phyloP scores from a whole-genome alignment of 768 basidiomycete genomes.

The Agrocybe chaxingu region DNA sequence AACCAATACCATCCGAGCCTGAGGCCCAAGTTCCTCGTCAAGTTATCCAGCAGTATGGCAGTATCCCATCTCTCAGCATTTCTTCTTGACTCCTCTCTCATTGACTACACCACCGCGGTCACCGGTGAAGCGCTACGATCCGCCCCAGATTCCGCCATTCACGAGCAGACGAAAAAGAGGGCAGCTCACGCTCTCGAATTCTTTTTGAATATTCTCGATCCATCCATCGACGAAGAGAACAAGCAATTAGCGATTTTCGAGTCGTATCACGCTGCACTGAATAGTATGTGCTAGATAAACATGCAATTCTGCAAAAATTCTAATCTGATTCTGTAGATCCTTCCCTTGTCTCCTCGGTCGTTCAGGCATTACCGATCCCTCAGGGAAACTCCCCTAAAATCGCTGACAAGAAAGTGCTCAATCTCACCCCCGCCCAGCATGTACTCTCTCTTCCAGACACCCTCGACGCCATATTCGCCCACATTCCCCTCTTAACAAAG shows the following conservation, averaged over 20 bases:
- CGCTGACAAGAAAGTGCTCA: neutral
- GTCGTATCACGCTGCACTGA: constrained; percentile 1
- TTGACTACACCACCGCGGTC: constrained; percentile 3
- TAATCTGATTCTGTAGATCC: constrained; percentile 7
- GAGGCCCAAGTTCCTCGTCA: neutral
- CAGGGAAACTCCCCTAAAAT: too few relatives aligned
- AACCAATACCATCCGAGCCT: neutral
- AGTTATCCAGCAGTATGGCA: neutral
- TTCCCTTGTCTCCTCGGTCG: neutral
- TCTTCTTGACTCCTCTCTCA: constrained; percentile 1
- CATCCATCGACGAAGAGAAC: constrained; percentile 3
- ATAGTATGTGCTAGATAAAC: constrained; percentile 9
- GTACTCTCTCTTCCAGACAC: constrained; percentile 9
- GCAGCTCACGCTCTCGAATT: constrained; percentile 4
- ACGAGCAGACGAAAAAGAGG: constrained; percentile 2
- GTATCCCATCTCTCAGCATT: neutral
- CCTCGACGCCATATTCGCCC: constrained; percentile 5
- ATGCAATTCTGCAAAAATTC: too few relatives aligned
- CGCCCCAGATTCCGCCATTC: neutral
- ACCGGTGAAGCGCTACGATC: neutral
- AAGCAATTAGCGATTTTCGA: neutral
- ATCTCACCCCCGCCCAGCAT: constrained; percentile 4
- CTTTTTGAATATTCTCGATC: constrained; percentile 4
- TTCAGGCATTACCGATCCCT: too few relatives aligned
- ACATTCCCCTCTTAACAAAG: constrained; percentile 1